Conservation (phyloP, 169 alveolate genomes). For the Cryptosporidium viatorum region DNA sequence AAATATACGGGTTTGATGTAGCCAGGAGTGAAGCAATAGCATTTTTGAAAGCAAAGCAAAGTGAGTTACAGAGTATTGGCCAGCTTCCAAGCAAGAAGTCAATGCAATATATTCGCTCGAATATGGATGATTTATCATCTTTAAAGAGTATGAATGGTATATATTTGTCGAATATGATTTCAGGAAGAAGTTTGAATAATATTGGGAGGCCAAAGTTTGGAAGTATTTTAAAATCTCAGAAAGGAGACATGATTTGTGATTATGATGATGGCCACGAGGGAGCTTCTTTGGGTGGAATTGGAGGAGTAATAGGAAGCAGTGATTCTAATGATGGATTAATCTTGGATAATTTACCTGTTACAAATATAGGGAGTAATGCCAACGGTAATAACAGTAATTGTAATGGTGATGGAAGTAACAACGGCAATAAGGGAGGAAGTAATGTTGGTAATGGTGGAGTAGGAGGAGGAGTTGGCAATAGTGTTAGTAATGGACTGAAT, state of each 20-base stretch:
- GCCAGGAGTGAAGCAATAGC: slow-evolving; percentile 74
- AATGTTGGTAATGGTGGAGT: neutral
- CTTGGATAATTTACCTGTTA: neutral
- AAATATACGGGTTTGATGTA: slow-evolving; percentile 63
- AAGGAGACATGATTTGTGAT: slow-evolving; percentile 1
- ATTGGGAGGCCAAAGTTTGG: neutral
- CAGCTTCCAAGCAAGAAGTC: slow-evolving; percentile 52
- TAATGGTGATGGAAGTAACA: neutral
- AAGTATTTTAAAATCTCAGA: neutral
- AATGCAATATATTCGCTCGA: slow-evolving; percentile 32
- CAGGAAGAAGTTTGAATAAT: neutral
- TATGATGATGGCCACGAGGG: slow-evolving; percentile 6
- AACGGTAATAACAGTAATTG: neutral
- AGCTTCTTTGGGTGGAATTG: neutral
- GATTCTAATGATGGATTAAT: neutral
- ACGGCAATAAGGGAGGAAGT: neutral
- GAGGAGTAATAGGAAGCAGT: neutral
- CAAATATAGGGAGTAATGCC: neutral
- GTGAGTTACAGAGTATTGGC: slow-evolving; percentile 63
- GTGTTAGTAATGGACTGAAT: neutral
- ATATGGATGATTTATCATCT: slow-evolving; percentile 30
- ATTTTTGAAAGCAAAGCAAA: slow-evolving; percentile 69
- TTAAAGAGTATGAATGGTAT: slow-evolving; percentile 26
- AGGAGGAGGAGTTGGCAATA: neutral
- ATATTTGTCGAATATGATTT: slow-evolving; percentile 11